Evolutionary conservation across 129 eudicot genomes (phyloP).

Genomic region (Lactuca saligna): DNA sequence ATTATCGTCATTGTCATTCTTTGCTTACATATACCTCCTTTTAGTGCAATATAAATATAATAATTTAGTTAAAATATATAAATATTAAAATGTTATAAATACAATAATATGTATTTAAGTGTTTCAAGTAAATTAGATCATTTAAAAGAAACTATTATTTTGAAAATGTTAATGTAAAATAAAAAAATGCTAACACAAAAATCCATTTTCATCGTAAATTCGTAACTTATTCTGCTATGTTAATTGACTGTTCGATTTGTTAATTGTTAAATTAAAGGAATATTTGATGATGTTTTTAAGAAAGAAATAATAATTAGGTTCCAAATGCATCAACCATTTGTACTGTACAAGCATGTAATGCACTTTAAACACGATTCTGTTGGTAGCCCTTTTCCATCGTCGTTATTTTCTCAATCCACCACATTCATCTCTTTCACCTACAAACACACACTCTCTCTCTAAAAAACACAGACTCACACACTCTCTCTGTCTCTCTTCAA

Average conservation of each 20-base stretch:
- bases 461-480: conserved; percentile 12
- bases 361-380: conserved; percentile 23
- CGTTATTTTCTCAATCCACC: conserved; percentile 31
- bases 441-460: conserved; percentile 16
- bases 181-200: not conserved
- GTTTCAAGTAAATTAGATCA: too few relatives aligned
- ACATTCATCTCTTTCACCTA: conserved; percentile 34
- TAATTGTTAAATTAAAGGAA: not conserved
- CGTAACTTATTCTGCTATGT: not conserved
- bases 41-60: too few relatives aligned
- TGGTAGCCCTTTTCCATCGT: conserved; percentile 35
- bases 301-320: not conserved
- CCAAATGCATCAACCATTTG: not conserved
- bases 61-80: not conserved
- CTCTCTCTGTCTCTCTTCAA: conserved; percentile 2
- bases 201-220: not conserved
- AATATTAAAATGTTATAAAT: not conserved
- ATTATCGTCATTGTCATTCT: conserved; percentile 19
- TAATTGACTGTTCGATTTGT: not conserved
- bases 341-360: conserved; percentile 24
- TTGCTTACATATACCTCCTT: not conserved
- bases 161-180: not conserved
- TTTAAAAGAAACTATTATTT: too few relatives aligned
- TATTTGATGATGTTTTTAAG: not conserved
- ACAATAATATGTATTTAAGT: not conserved